A percentile compares a stretch with the other conserved stretches of the same genome.
Conservation (phyloP, 805 yeast genomes). For the Wickerhamiella sergipiensis region DNA sequence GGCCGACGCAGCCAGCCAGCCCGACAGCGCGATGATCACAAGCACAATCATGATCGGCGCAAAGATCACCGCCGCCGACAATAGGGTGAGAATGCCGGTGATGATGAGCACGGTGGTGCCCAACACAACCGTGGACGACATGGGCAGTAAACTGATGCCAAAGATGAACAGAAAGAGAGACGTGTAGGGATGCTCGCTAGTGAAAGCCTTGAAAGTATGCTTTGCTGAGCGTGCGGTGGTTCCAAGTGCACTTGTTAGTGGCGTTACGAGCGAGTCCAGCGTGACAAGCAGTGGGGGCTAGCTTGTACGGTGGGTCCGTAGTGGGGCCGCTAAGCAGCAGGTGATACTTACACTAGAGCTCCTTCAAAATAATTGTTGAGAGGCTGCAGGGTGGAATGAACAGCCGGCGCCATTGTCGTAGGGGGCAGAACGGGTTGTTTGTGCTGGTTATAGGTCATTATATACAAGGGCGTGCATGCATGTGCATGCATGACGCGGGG, state of each 20-base stretch:
- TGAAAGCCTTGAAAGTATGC: not conserved
- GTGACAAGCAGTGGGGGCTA: too few species aligned
- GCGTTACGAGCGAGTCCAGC: too few species aligned
- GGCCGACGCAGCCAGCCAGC: slow-evolving; percentile 6
- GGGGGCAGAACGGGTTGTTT: not conserved
- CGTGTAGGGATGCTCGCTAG: slow-evolving; percentile 3
- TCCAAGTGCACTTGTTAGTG: not conserved
- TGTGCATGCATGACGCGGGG: not conserved
- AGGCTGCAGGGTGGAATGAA: not conserved
- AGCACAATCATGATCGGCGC: slow-evolving; percentile 10
- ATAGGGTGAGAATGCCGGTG: slow-evolving; percentile 3
- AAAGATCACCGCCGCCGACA: slow-evolving; percentile 6
- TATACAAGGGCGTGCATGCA: not conserved
- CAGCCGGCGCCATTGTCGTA: not conserved
- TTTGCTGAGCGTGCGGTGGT: not conserved
- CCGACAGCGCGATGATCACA: slow-evolving; percentile 2
- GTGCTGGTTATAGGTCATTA: not conserved
- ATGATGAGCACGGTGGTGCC: slow-evolving; percentile 4
- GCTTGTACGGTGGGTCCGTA: too few species aligned
- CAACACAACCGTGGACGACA: slow-evolving; percentile 6
- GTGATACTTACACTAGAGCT: slow-evolving; percentile 6
- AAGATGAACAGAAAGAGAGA: slow-evolving; percentile 6
- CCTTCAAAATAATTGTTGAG: not conserved
- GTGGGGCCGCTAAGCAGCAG: not conserved
- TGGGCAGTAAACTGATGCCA: slow-evolving; percentile 7